phyloP scores from a whole-genome alignment of 2,329 filamentous ascomycete species.

The Penicillium corylophilum region DNA sequence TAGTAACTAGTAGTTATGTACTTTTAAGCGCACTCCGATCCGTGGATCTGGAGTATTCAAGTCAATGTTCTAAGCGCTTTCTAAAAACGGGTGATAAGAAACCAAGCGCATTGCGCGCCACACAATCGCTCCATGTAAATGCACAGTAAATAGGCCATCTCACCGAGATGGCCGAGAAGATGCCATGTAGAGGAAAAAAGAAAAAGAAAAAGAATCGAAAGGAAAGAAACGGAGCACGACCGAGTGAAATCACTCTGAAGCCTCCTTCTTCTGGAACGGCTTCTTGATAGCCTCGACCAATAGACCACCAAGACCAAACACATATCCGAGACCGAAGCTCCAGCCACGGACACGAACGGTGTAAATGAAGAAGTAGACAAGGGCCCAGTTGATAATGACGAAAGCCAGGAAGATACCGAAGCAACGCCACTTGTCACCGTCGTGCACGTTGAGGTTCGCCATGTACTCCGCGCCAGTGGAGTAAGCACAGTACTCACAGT shows the following conservation, averaged over 20 bases:
- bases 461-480: conserved; percentile 66
- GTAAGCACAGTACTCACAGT: conserved; percentile 72
- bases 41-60: not conserved
- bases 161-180: conserved; percentile 2
- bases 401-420: conserved; percentile 74
- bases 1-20: not conserved
- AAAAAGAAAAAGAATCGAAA: not conserved
- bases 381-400: conserved; percentile 66
- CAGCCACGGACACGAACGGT: conserved; percentile 68
- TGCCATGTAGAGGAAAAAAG: not conserved
- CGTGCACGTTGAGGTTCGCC: conserved; percentile 54
- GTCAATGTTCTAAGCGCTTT: not conserved
- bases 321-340: conserved; percentile 64
- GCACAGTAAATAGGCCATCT: conserved; percentile 12
- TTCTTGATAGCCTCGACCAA: conserved; percentile 34
- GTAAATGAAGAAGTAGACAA: conserved; percentile 77
- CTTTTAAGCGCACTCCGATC: not conserved
- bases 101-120: not conserved
- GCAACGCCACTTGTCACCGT: conserved; percentile 66
- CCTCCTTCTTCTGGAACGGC: conserved; percentile 25
- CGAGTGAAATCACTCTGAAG: conserved; percentile 9
- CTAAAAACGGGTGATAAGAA: not conserved
- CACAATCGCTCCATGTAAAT: conserved; percentile 23
- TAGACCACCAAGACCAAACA: conserved; percentile 54
- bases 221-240: not conserved